Conservation (phyloP, 2,329 filamentous ascomycete genomes). For the Colletotrichum ledebouriae region DNA sequence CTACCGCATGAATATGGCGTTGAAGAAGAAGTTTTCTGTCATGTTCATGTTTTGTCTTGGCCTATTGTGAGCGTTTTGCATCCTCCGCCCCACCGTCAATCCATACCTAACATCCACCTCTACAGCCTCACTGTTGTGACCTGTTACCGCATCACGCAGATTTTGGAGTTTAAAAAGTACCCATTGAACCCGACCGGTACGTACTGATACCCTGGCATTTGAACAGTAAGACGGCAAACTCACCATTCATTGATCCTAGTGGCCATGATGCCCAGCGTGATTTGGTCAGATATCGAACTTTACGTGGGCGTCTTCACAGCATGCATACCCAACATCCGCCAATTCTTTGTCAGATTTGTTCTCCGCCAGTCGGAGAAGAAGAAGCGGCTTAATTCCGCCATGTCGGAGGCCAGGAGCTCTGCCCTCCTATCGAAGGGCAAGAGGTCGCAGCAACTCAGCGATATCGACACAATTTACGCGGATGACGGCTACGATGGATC, state of each 20-base stretch:
- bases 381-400: constrained; percentile 16
- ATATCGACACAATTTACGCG: constrained; percentile 14
- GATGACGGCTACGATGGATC: background rate
- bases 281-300: constrained; percentile 32
- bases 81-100: fast-evolving
- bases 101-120: background rate
- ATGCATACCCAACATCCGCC: constrained; percentile 35
- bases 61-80: constrained; percentile 22
- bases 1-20: constrained; percentile 29
- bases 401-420: background rate
- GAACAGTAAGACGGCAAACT: no score
- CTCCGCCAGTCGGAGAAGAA: constrained; percentile 30
- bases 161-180: constrained; percentile 17
- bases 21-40: constrained; percentile 23
- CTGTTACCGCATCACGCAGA: constrained; percentile 3
- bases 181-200: constrained; percentile 34
- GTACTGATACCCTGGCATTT: background rate
- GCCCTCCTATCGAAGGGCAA: background rate
- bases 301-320: constrained; percentile 31
- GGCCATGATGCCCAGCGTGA: constrained; percentile 27
- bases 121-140: constrained; percentile 24
- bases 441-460: constrained; percentile 13
- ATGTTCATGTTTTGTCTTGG: constrained; percentile 35
- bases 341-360: constrained; percentile 37
- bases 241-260: background rate